Percentiles rank a stretch among this genome's conserved stretches.
Conservation (phyloP, 306 rosid species). For the Leucaena leucocephala region DNA sequence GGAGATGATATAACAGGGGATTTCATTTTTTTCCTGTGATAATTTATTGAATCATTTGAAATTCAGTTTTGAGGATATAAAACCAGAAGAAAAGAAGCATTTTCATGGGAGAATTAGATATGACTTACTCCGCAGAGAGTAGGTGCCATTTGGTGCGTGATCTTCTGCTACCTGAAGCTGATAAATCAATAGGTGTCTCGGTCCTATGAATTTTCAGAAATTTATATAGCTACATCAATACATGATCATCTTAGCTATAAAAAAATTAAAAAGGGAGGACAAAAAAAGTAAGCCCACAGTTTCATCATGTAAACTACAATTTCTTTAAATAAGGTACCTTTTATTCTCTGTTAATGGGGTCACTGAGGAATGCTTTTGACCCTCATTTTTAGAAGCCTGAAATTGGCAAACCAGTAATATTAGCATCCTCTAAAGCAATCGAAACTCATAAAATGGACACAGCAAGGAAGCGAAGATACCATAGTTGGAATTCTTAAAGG, state of each 20-base stretch:
- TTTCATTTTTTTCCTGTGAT: conserved; percentile 56
- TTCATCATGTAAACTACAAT: neutral
- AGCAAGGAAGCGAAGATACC: conserved; percentile 1
- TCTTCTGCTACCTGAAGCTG: conserved; percentile 36
- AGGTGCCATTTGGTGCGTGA: conserved; percentile 46
- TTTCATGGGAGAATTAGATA: neutral
- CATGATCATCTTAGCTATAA: neutral
- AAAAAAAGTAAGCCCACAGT: neutral
- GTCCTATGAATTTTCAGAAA: conserved; percentile 32
- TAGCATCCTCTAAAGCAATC: neutral
- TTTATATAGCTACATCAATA: neutral
- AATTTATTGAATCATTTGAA: conserved; percentile 48
- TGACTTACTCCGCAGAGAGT: conserved; percentile 45
- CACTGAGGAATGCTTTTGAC: conserved; percentile 37
- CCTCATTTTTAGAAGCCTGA: conserved; percentile 46
- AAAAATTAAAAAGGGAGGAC: neutral
- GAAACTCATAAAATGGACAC: neutral
- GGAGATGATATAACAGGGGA: conserved; percentile 64
- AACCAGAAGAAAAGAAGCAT: conserved; percentile 23
- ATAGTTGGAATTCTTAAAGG: conserved; percentile 12
- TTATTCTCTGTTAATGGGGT: conserved; percentile 57
- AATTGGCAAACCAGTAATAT: conserved; percentile 10
- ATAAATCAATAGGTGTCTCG: conserved; percentile 43
- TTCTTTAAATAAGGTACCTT: conserved; percentile 39
- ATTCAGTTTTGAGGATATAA: conserved; percentile 33